A percentile compares a stretch with the other conserved stretches of the same genome.
Conservation (phyloP, 176 grass and related monocot genomes). For the Carex kokanica region DNA sequence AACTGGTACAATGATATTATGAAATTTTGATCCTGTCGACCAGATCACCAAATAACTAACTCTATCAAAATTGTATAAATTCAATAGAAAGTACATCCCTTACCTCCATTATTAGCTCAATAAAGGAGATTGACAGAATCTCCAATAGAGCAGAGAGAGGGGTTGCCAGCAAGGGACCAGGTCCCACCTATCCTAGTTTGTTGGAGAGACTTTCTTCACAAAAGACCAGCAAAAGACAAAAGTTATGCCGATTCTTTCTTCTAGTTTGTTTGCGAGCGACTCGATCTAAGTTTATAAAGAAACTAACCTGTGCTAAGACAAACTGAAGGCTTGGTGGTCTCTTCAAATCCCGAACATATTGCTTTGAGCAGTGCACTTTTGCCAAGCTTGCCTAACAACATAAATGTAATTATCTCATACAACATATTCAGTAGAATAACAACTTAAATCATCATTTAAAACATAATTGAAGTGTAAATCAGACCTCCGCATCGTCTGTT, state of each 20-base stretch:
- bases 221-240: no score
- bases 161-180: background rate
- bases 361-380: constrained; percentile 84
- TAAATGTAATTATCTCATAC: constrained; percentile 18
- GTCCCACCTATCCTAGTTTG: no score
- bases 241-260: no score
- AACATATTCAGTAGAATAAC: background rate
- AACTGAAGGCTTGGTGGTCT: constrained; percentile 72
- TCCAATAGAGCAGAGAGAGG: background rate
- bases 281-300: background rate
- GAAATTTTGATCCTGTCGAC: background rate
- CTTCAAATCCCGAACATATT: constrained; percentile 79
- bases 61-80: background rate
- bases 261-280: no score
- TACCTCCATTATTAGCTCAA: background rate
- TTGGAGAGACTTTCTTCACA: no score
- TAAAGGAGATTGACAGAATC: background rate
- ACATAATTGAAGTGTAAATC: constrained; percentile 26
- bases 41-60: background rate
- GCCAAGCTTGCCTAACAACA: constrained; percentile 75
- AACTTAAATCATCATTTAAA: constrained; percentile 1
- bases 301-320: constrained; percentile 66
- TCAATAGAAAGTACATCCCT: background rate
- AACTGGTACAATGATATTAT: background rate
- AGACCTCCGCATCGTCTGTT: constrained; percentile 79